Percentiles rank a stretch among this genome's conserved stretches.
Evolutionary conservation across 2,329 filamentous ascomycete species (phyloP).

Genomic region (Atkinsonella texensis): DNA sequence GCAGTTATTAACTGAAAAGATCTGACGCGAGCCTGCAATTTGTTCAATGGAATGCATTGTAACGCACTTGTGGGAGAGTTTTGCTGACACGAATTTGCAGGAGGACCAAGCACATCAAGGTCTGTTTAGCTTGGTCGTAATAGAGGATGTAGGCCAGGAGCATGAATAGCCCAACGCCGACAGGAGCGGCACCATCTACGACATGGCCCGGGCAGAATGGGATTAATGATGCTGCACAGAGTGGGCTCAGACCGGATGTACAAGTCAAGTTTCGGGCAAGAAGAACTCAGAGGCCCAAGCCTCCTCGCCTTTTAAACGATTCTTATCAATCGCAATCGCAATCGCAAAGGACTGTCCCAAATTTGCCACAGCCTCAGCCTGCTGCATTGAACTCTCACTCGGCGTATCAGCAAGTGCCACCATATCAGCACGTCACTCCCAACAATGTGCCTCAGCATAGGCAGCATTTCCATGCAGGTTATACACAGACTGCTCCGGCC

Average conservation of each 20-base stretch:
- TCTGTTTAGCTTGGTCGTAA: not conserved
- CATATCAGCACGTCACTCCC: not conserved
- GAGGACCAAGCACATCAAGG: not conserved
- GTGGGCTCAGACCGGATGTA: not conserved
- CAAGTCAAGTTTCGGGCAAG: slow-evolving; percentile 5
- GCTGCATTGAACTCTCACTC: too few relatives aligned
- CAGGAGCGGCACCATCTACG: not conserved
- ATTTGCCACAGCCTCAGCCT: too few relatives aligned
- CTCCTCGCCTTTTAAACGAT: not conserved
- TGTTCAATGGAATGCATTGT: not conserved
- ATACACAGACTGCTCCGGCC: not conserved
- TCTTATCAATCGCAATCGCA: not conserved
- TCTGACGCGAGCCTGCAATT: slow-evolving; percentile 38
- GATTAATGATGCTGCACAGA: not conserved
- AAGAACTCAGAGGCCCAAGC: slow-evolving; percentile 4
- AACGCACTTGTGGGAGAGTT: not conserved
- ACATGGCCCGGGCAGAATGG: not conserved
- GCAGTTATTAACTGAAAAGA: slow-evolving; percentile 58
- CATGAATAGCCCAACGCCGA: slow-evolving; percentile 4
- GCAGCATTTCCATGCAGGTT: not conserved
- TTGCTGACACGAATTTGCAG: slow-evolving; percentile 1
- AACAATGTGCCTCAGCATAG: not conserved
- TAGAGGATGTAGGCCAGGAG: slow-evolving; percentile 6
- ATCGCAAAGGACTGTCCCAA: not conserved
- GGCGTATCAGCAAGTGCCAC: not conserved